Evolutionary conservation across 148 eudicot genomes (phyloP), one percentile per base, ranked within the genome.

Genomic region (Amaranthus hypochondriacus): DNA sequence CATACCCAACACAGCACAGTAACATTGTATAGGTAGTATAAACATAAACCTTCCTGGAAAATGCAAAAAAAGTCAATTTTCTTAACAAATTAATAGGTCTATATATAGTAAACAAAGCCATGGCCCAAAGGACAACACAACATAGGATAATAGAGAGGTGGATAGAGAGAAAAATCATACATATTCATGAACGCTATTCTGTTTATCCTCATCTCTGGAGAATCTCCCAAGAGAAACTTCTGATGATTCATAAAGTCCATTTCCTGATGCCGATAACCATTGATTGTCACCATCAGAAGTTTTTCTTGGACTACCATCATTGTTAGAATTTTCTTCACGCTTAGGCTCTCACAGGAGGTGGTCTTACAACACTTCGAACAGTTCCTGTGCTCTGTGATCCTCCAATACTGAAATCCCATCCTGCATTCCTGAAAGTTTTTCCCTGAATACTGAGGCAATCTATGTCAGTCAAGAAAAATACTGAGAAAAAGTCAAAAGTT

Each of bases 271-370:
- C 73, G 84, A 80, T 61, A 85, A 79, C 84, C 86, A 75, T 69
- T 85, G 88, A 75, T 71, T 83, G 74, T 83, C 82, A 68, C 84
- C 82, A 50, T 93, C 93, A 12, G 77, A 50, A 47, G 43, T 79
- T 83, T 77, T 86, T 78, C 79, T 84, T 56, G 89, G 83, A 67
- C 84, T 73, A 64, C 79, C 65, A 43, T 76, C 95, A 70, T 74
- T 81, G 39, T 75, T 76, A 57, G 79, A 81, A 79, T 73, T 84
- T 53, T 85, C 98, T 72, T 85, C 83, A 77, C 83, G 87, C 73
- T 85, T 89, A n/a, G 91, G 91, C 91, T 81, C 89, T 86, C 72
- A 84, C 81, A 59, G 86, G 93, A 83, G 98, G 97, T 59, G 93
- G 97, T 79, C 84, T 88, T 76, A 87, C 87, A 75, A 73, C 89